Evolutionary conservation across 306 rosid species (phyloP).

Genomic region (Psophocarpus tetragonolobus): DNA sequence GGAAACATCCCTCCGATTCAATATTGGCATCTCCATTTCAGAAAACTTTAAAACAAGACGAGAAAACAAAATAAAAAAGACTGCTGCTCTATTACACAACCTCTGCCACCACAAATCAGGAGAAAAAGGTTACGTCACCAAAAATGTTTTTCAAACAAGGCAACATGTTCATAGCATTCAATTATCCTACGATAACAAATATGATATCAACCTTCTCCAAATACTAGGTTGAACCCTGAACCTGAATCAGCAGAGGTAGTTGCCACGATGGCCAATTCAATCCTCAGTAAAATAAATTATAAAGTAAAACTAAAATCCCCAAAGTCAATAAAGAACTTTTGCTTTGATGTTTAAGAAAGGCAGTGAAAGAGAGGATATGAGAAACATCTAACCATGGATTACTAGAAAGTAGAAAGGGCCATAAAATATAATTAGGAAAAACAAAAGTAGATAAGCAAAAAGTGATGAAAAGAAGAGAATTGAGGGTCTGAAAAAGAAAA

Average conservation of each 20-base stretch:
- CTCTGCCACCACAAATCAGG: not conserved
- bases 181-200: not conserved
- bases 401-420: no score
- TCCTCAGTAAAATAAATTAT: not conserved
- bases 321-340: constrained; percentile 1
- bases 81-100: not conserved
- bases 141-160: not conserved
- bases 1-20: not conserved
- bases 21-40: not conserved
- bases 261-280: not conserved
- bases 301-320: not conserved
- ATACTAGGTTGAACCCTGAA: not conserved
- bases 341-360: not conserved
- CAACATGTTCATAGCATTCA: not conserved
- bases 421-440: not conserved
- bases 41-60: not conserved
- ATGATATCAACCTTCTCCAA: not conserved
- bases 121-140: not conserved
- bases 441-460: not conserved
- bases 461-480: not conserved
- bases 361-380: not conserved
- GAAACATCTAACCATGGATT: not conserved
- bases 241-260: not conserved
- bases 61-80: not conserved
- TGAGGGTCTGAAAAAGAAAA: not conserved